Base-by-base conservation (phyloP, 202 grass and related monocot genomes). In the Musa balbisiana region DNA sequence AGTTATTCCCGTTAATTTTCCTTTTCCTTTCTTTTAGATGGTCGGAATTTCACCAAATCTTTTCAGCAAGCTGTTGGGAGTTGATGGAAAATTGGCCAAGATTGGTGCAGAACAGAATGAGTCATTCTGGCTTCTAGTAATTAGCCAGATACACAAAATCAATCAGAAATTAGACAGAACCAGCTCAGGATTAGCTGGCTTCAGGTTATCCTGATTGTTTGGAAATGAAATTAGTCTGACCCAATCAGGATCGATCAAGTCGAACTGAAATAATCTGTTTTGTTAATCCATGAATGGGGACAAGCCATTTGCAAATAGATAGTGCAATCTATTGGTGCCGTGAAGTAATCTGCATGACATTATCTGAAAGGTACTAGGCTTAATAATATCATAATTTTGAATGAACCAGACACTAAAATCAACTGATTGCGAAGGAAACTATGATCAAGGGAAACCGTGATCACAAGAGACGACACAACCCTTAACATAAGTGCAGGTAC, bases 401-500 rank as follows among this genome's bases (percentile, higher is more conserved):
- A 64, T 26, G 62, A 64, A 26, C 0, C 58, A 62, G 5, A 8
- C 15, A 62, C 8, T 20, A 62, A 62, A 8, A 8, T 62, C 58
- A 62, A 62, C 58, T 5, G 8, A 17, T 62, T n/a, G 19, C 16
- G 58, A 1, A 49, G 73, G 55, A 75, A 17, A 50, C 25, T 26
- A 17, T 6, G 56, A 56, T 55, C 2, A 12, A 58, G 56, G 14
- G 11, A 2, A 15, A 20, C n/a, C 27, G 6, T 13, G 27, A 76
- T 63, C 21, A 60, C 33, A n/a, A 58, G 10, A 71, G 29, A 33
- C 4, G 29, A 73, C 20, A 22, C 9, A 52, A 96, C 92, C 92
- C 89, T 91, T 93, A 76, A 91, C 93, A 51, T 89, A 97, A 71
- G 93, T 93, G 82, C 93, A 97, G 67, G 93, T 97, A 69, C 90